Percentiles rank a stretch among this genome's conserved stretches.
Conservation (phyloP, 2,329 filamentous ascomycete species). For the Juglanconis oblonga region DNA sequence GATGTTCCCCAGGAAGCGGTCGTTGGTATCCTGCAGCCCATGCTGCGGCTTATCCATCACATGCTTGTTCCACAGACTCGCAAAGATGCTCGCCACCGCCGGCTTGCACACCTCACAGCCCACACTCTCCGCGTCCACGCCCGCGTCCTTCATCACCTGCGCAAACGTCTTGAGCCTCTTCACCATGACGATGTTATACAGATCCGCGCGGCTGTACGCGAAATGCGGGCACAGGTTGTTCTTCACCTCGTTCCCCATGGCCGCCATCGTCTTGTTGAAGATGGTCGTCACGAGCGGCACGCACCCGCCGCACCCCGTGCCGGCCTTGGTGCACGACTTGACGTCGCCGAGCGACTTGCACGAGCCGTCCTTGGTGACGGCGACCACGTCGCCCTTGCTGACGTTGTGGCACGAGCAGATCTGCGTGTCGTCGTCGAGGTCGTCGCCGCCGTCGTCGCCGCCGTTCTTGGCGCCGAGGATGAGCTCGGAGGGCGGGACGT, state of each 20-base stretch:
- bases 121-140: conserved; percentile 66
- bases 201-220: conserved; percentile 75
- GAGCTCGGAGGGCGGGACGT: conserved; percentile 75
- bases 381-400: conserved; percentile 75
- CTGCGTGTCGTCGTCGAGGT: conserved; percentile 81
- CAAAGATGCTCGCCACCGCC: conserved; percentile 73
- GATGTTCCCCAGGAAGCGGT: conserved; percentile 83
- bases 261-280: conserved; percentile 84
- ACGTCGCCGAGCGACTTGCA: conserved; percentile 81
- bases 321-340: conserved; percentile 88
- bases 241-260: conserved; percentile 82
- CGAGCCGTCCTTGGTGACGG: conserved; percentile 69
- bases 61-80: conserved; percentile 80
- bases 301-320: conserved; percentile 86
- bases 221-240: conserved; percentile 87
- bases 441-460: conserved; percentile 71
- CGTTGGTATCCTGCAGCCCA: conserved; percentile 87
- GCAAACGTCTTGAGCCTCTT: conserved; percentile 71
- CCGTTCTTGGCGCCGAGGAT: conserved; percentile 76
- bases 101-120: conserved; percentile 90
- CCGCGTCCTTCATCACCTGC: conserved; percentile 75
- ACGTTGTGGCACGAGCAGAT: conserved; percentile 95
- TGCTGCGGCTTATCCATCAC: conserved; percentile 67
- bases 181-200: conserved; percentile 87
- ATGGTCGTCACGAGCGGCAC: conserved; percentile 86